Base-by-base conservation (phyloP, 2,329 filamentous ascomycete genomes). In the Scopulariopsis brevicaulis region DNA sequence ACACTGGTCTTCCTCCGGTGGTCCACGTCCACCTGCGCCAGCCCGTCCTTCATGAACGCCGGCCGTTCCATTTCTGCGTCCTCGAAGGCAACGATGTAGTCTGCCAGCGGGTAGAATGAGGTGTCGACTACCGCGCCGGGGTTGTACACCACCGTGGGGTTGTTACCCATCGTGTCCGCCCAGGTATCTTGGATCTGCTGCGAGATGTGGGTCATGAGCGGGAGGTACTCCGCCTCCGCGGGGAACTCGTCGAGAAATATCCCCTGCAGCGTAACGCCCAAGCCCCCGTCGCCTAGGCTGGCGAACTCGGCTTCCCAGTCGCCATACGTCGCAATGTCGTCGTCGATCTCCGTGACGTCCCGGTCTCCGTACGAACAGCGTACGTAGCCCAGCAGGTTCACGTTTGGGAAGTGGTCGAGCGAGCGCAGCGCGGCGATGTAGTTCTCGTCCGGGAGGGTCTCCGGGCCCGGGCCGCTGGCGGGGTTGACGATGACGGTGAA, bases 201-300 rank as follows among this genome's bases (percentile, higher is more conserved):
- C 10, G 64, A 59, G 51, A 68, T 53, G 20, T 61, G 55, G 22
- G 65, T 61, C 64, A 65, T 63, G 58, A 62, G 64, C 48, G 61
- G 55, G 32, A 60, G 61, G 54, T 63, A 57, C 20, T 58, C 54
- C 10, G 61, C 58, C 25, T 63, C 63, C 15, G 64, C 66, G 6
- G 75, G 75, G 46, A 71, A 73, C 65, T 79, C 74, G 60, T 77
- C 76, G 59, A 78, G 72, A 64, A 78, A 78, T 62, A 78, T 77
- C 54, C 74, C 75, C 56, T 69, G 68, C 62, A 79, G 67, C 22
- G 70, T 66, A 55, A 78, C 64, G 46, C 11, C n/a, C 6, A 12
- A 11, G 48, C 51, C 46, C 54, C 25, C 28, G 10, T 60, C 43
- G 14, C 24, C 51, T 12, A 57, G 24, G 11, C 10, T 25, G 2